These are phyloP conservation scores for Desmodesmus armatus DNA, from an alignment of 139 green algal genomes.

Conservation along the genomic window DNA sequence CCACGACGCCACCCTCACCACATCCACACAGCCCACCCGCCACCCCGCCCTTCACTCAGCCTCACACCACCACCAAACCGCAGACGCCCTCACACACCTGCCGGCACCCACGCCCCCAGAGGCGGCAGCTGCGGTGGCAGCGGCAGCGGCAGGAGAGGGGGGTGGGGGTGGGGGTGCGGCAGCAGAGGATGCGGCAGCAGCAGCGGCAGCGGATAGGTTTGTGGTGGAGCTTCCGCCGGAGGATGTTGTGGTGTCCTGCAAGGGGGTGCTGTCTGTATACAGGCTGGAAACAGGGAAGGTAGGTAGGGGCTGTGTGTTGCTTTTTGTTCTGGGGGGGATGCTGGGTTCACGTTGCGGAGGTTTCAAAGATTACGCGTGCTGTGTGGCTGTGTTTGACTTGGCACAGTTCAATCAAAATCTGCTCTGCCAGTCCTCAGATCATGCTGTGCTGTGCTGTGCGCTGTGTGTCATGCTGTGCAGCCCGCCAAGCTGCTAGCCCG, in stretches of 20 bases:
- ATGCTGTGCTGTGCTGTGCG: background rate
- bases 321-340: background rate
- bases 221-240: background rate
- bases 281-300: constrained; percentile 12
- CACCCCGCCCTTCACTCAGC: background rate
- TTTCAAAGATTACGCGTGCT: too few species aligned
- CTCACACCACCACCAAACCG: constrained; percentile 27
- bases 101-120: too few species aligned
- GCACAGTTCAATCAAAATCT: background rate
- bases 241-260: constrained; percentile 19
- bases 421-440: background rate
- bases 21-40: too few species aligned
- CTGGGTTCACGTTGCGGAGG: too few species aligned
- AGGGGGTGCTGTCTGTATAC: background rate
- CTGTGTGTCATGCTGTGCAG: constrained; percentile 6
- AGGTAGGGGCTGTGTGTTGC: background rate
- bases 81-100: constrained; percentile 25
- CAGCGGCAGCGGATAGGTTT: background rate
- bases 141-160: background rate
- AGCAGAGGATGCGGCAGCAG: background rate
- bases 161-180: background rate
- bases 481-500: constrained; percentile 19
- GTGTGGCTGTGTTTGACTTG: too few species aligned
- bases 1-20: constrained; percentile 25
- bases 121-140: background rate